phyloP scores from a whole-genome alignment of 257 asterid genomes.

The Lantana camara region DNA sequence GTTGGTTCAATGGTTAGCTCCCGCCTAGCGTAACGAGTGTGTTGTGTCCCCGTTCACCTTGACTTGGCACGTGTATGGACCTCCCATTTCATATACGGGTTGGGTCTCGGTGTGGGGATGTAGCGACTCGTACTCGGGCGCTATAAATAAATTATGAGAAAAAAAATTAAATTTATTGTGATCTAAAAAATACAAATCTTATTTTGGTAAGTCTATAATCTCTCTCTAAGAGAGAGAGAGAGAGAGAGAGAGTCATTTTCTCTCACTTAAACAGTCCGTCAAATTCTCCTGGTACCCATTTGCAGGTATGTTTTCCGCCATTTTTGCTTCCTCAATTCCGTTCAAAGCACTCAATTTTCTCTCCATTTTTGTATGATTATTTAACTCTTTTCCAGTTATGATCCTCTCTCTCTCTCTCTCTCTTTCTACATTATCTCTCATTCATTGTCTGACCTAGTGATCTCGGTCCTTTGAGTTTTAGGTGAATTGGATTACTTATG shows the following conservation, averaged over 20 bases:
- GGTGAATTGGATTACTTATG: not conserved
- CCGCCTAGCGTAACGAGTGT: too few relatives aligned
- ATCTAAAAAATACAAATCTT: not conserved
- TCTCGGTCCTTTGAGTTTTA: constrained; percentile 31
- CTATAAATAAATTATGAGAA: too few relatives aligned
- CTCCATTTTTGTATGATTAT: constrained; percentile 3
- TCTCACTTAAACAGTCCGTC: constrained; percentile 31
- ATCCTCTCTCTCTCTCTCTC: not conserved
- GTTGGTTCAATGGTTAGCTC: too few relatives aligned
- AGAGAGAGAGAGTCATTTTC: constrained; percentile 33
- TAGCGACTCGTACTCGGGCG: too few relatives aligned
- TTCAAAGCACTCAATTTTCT: not conserved
- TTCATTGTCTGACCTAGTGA: constrained; percentile 39
- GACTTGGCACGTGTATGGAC: too few relatives aligned
- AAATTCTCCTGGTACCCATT: constrained; percentile 31
- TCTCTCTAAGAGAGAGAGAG: constrained; percentile 16
- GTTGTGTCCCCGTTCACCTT: too few relatives aligned
- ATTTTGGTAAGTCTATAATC: too few relatives aligned
- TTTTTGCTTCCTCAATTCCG: constrained; percentile 14
- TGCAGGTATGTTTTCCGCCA: constrained; percentile 41
- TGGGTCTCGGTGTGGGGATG: too few relatives aligned
- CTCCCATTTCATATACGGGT: too few relatives aligned
- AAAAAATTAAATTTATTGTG: too few relatives aligned
- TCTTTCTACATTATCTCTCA: not conserved
- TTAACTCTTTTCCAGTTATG: not conserved